These are phyloP conservation scores for Acanthamoeba royreba DNA, from an alignment of 208 protist species.

Conservation along the genomic window DNA sequence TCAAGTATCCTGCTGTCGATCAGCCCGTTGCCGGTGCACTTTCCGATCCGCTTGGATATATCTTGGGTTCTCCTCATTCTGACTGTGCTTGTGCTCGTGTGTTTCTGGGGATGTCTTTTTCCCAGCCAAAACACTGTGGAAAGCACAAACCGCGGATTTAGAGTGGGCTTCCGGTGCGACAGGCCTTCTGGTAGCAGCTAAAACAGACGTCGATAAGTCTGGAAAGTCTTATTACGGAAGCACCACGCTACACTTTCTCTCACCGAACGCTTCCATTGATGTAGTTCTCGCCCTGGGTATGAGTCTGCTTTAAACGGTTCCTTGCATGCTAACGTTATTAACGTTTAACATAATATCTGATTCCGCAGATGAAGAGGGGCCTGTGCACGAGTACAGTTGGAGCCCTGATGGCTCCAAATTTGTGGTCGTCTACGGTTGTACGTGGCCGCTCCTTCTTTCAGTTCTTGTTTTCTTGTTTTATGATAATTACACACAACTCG, in stretches of 20 bases:
- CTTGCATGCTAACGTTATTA: not conserved
- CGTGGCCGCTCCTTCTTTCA: not conserved
- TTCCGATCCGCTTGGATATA: not conserved
- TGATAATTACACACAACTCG: not conserved
- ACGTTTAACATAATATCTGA: not conserved
- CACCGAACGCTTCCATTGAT: not conserved
- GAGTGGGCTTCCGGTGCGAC: conserved; percentile 54
- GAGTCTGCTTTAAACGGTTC: not conserved
- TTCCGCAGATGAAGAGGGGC: conserved; percentile 48
- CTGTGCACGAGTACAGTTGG: conserved; percentile 64
- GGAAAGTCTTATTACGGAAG: conserved; percentile 72
- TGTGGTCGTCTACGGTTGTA: conserved; percentile 57
- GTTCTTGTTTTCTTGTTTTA: not conserved
- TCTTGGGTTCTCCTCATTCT: not conserved
- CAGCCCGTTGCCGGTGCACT: conserved; percentile 9
- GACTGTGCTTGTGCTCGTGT: not conserved
- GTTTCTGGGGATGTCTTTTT: not conserved
- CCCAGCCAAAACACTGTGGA: conserved; percentile 49
- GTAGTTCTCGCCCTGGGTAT: not conserved
- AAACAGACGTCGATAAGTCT: conserved; percentile 56
- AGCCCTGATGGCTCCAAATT: conserved; percentile 55
- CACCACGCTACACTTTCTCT: conserved; percentile 57
- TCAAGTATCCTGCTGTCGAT: conserved; percentile 45
- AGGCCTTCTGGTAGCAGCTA: conserved; percentile 33
- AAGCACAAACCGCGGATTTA: conserved; percentile 54